Evolutionary conservation across 2,329 filamentous ascomycete genomes (phyloP), one percentile per base, ranked within the genome.

Genomic region (Phaeosphaeriaceae sp.): DNA sequence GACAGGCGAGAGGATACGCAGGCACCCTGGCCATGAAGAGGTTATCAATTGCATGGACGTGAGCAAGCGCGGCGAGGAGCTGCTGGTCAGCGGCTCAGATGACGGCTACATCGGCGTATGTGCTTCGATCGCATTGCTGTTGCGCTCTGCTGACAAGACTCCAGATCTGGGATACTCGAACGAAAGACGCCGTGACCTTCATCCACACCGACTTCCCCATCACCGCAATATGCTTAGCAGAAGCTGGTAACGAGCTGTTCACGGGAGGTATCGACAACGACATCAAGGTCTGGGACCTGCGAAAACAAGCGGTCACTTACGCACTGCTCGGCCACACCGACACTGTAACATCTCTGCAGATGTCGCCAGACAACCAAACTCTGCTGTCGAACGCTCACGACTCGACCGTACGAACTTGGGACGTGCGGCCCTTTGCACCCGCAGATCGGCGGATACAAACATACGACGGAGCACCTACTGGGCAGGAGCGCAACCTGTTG

Each of bases 181-280:
- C 92, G 56, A 98, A 97, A 78, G 88, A 92, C 53, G 94, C 93
- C 0, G 86, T 91, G 56, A 91, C 96, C 70, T 93, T 93, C 69
- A 90, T 98, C 62, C 88, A 94, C 73, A 97, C 93, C 0, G 90
- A 95, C 60, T 96, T 96, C 60, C 95, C 95, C 1, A 88, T 99
- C 56, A 98, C 95, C 1, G 91, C 94, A 0, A 88, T 98, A 6
- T 92, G 93, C 17, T 83, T 98, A n/a, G 90, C 93, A 0, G 93
- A 97, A 76, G 93, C 94, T 1, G 95, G 95, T 19, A 97, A 97
- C 75, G 95, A 98, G 80, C 87, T 99, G 24, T 99, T 95, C 77
- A 91, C 91, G 7, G 94, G 94, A 48, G 91, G 93, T 21, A 97
- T 99, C 67, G 95, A 98, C 80, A 97, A 98, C 74, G 93, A 96